Percentiles rank a stretch among this genome's conserved stretches.
phyloP scores from a whole-genome alignment of 2,329 filamentous ascomycete species.

The Raffaelea ambrosiae region DNA sequence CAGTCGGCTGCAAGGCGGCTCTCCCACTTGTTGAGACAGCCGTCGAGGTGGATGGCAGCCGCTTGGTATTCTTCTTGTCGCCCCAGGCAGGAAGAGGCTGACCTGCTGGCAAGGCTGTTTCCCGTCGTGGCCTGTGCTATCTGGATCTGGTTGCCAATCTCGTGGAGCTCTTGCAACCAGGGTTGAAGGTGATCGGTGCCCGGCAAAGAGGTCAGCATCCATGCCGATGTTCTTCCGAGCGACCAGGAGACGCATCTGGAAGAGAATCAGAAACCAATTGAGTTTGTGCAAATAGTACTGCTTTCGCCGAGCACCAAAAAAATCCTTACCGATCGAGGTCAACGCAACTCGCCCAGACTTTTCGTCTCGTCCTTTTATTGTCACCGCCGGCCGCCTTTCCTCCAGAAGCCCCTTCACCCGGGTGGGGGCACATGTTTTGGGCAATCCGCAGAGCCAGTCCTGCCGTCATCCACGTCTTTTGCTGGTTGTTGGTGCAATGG shows the following conservation, averaged over 20 bases:
- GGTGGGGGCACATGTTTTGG: slow-evolving; percentile 27
- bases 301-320: no score
- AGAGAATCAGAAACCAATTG: no score
- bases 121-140: slow-evolving; percentile 18
- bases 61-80: neutral
- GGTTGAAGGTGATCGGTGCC: no score
- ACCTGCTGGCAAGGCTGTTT: neutral
- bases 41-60: no score
- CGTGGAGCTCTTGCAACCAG: slow-evolving; percentile 21
- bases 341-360: slow-evolving; percentile 28
- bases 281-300: neutral
- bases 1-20: no score
- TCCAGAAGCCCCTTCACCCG: no score
- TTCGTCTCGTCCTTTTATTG: slow-evolving; percentile 27
- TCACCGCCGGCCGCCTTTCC: slow-evolving; percentile 22
- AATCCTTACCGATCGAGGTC: slow-evolving; percentile 27
- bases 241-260: neutral
- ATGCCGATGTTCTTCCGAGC: neutral
- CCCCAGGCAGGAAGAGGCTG: neutral
- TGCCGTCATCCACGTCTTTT: slow-evolving; percentile 41
- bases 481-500: slow-evolving; percentile 36
- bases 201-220: neutral
- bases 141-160: slow-evolving; percentile 25
- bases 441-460: slow-evolving; percentile 37
- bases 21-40: no score